Base-by-base conservation (phyloP, 345 rosid species). In the Hevea brasiliensis region DNA sequence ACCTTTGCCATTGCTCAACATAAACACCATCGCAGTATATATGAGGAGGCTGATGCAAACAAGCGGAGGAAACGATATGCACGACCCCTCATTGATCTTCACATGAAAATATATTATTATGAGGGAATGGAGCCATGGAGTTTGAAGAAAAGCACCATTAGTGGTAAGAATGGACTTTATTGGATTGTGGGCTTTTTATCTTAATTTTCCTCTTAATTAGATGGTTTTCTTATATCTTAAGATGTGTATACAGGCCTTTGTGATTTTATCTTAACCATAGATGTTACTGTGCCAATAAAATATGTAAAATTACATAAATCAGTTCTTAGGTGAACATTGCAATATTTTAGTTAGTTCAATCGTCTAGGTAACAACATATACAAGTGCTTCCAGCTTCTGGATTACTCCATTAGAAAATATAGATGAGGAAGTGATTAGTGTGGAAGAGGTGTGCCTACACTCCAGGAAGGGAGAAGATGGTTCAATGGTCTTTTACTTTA, bases 111-210 rank as follows among this genome's bases (percentile, higher is more conserved):
- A 71, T 96, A 96, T 78, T 73, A 83, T 24, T 86, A 83, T 7
- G 96, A 93, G 81, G 98, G 99, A 60, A 76, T 96, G 88, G 89
- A 96, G 84, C 90, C 97, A 0, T 96, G 99, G 99, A 91, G 84
- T 86, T 76, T 78, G 60, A 86, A 80, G 83, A 93, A 93, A 84
- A 82, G 67, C 67, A 89, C 89, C 29, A 74, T 85, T 50, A 88
- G 98, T 64, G 98, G 98, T 96, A 89, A 85, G 55, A 18, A 15
- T 50, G 20, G 6, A 6, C n/a, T 1, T 47, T 26, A 37, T 20
- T 26, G 32, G 11, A 20, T 13, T 23, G 26, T 65, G 51, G 29
- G 61, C 12, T 44, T 65, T 65, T 24, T 45, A 14, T 42, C 14
- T 24, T 65, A 12, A 24, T 59, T 59, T 26, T 44, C 8, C 13